Evolutionary conservation across 2,329 filamentous ascomycete genomes (phyloP), one percentile per base, ranked within the genome.

Genomic region (Hymenoscyphus scutula): DNA sequence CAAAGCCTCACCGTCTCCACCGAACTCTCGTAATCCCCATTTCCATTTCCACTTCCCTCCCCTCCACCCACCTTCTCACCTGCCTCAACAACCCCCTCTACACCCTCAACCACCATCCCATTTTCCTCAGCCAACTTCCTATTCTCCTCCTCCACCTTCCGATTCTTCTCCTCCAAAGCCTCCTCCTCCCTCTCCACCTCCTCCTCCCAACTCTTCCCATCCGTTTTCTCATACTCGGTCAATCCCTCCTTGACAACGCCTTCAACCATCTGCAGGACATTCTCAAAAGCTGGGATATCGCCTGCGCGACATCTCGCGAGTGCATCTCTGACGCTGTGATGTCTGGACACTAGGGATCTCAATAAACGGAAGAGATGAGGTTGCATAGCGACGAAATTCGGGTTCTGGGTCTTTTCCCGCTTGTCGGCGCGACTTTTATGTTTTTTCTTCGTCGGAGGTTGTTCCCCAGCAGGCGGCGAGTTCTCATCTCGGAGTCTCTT

Each of bases 321-420:
- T n/a, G 88, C 85, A 73, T 98, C 92, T 34, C 95, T 86, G 34
- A 98, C 87, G 68, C 95, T 84, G 27, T 91, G 93, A 76, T 97
- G 90, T 65, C 82, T 84, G 1, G 87, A 81, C 37, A 99, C 87
- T 27, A 98, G 84, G 34, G 94, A 88, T 17, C 94, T 85, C 25
- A 98, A 83, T 29, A 99, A 84, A 74, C 96, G 90, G 80, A 99
- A 99, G 53, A 97, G 84, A 76, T 99, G 95, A 0, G 92, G 87
- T 76, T 98, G 93, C 82, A 97, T 91, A 37, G 87, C 87, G 11
- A 84, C 81, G 56, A 97, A 80, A 74, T 95, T 98, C 3, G 78
- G 84, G 71, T 67, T 78, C 75, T 64, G 74, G 4, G 68, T 63
- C 57, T 67, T 77, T 48, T 77, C 76, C 8, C 65, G 72, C 64